phyloP scores from a whole-genome alignment of 495 filamentous ascomycete genomes.

The Penicillium coffeae region DNA sequence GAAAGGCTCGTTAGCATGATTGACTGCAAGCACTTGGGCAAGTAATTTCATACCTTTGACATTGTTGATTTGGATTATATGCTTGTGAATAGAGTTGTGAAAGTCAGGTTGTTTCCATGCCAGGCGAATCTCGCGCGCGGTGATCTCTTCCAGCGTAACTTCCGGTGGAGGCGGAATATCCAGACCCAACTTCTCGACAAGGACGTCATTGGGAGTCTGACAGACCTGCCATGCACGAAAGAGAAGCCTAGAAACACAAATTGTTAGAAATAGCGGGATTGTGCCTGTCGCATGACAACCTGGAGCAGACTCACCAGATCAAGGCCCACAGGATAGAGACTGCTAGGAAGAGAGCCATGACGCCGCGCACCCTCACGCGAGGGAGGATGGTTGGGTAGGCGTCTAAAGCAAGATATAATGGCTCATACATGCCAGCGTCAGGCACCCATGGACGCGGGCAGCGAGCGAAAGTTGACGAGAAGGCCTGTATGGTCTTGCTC shows the following conservation, averaged over 20 bases:
- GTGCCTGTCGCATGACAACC: not conserved
- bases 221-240: conserved; percentile 81
- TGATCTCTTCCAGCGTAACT: conserved; percentile 87
- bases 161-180: conserved; percentile 88
- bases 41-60: conserved; percentile 60
- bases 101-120: conserved; percentile 83
- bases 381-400: conserved; percentile 46
- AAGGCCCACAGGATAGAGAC: conserved; percentile 48
- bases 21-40: conserved; percentile 1
- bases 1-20: conserved; percentile 3
- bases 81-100: conserved; percentile 75
- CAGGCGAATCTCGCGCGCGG: conserved; percentile 79
- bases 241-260: conserved; percentile 56
- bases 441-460: conserved; percentile 34
- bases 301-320: conserved; percentile 41
- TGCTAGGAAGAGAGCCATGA: conserved; percentile 50
- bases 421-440: conserved; percentile 50
- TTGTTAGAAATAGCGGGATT: not conserved
- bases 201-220: conserved; percentile 81
- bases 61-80: conserved; percentile 90
- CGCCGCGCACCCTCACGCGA: conserved; percentile 47
- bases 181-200: conserved; percentile 85
- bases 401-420: conserved; percentile 44
- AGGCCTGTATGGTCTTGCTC: not conserved
- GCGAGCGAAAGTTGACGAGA: not conserved